A percentile compares a stretch with the other conserved stretches of the same genome.
phyloP scores from a whole-genome alignment of 495 filamentous ascomycete species.

The Annulohypoxylon maeteangense region DNA sequence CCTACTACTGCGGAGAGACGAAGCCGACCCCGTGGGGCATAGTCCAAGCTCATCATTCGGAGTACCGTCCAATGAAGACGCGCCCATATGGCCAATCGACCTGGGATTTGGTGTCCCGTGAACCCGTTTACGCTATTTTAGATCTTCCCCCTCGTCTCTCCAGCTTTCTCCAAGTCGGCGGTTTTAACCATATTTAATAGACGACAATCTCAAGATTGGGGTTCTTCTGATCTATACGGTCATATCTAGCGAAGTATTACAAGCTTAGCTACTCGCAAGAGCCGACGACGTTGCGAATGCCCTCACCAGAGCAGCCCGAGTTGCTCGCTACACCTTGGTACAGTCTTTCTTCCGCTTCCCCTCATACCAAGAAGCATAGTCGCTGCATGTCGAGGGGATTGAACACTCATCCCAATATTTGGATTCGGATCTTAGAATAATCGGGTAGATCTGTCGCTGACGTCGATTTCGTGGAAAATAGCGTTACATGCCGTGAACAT shows the following conservation, averaged over 20 bases:
- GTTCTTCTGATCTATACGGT: slow-evolving; percentile 4
- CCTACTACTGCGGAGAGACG: neutral
- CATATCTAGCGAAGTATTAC: slow-evolving; percentile 25
- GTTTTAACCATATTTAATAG: slow-evolving; percentile 43
- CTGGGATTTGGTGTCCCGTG: slow-evolving; percentile 20
- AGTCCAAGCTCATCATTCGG: slow-evolving; percentile 24
- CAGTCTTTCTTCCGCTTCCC: neutral
- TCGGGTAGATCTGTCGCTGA: slow-evolving; percentile 28
- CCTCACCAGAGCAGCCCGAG: slow-evolving; percentile 44
- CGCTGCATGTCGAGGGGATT: no score
- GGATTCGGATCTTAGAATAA: neutral
- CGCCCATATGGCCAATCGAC: slow-evolving; percentile 22
- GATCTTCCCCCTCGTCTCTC: neutral
- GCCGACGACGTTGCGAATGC: slow-evolving; percentile 45
- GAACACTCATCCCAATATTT: neutral
- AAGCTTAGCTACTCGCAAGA: neutral
- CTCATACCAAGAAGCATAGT: neutral
- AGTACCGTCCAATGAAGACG: slow-evolving; percentile 12
- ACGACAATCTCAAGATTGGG: slow-evolving; percentile 17
- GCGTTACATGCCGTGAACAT: slow-evolving; percentile 58
- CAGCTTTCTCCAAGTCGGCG: slow-evolving; percentile 37
- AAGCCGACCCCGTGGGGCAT: slow-evolving; percentile 27
- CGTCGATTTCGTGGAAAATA: slow-evolving; percentile 28
- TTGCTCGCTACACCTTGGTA: slow-evolving; percentile 49
- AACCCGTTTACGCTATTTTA: slow-evolving; percentile 31